phyloP scores from a whole-genome alignment of 306 rosid species.

The Quercus gilva region DNA sequence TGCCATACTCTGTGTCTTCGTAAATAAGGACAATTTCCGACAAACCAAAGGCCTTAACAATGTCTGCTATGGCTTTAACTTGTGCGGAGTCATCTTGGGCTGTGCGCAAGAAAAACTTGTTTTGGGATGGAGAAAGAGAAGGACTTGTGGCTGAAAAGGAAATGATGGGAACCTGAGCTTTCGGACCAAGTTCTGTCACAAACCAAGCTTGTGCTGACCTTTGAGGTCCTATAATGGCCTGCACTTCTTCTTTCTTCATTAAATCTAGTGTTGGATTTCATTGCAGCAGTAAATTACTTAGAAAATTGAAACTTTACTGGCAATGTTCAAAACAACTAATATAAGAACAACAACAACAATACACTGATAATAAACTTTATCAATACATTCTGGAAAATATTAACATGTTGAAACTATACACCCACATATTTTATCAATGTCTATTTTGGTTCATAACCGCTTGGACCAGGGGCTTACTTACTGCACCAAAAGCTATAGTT shows the following conservation, averaged over 20 bases:
- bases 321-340: no score
- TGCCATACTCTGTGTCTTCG: slow-evolving; percentile 38
- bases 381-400: no score
- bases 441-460: no score
- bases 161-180: slow-evolving; percentile 25
- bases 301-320: not conserved
- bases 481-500: no score
- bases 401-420: no score
- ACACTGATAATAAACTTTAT: no score
- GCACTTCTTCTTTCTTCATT: slow-evolving; percentile 26
- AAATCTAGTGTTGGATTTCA: slow-evolving; percentile 23
- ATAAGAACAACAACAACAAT: no score
- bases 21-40: slow-evolving; percentile 32
- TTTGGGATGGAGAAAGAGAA: slow-evolving; percentile 30
- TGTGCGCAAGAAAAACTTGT: slow-evolving; percentile 27
- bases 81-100: slow-evolving; percentile 26
- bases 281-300: not conserved
- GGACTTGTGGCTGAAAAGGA: slow-evolving; percentile 41
- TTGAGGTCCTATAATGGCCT: slow-evolving; percentile 38
- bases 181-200: slow-evolving; percentile 23
- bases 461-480: no score
- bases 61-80: slow-evolving; percentile 20
- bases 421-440: no score
- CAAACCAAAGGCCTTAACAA: slow-evolving; percentile 31
- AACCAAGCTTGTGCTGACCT: slow-evolving; percentile 29